phyloP scores from a whole-genome alignment of 2,329 filamentous ascomycete genomes.

The Epichloe glyceriae region DNA sequence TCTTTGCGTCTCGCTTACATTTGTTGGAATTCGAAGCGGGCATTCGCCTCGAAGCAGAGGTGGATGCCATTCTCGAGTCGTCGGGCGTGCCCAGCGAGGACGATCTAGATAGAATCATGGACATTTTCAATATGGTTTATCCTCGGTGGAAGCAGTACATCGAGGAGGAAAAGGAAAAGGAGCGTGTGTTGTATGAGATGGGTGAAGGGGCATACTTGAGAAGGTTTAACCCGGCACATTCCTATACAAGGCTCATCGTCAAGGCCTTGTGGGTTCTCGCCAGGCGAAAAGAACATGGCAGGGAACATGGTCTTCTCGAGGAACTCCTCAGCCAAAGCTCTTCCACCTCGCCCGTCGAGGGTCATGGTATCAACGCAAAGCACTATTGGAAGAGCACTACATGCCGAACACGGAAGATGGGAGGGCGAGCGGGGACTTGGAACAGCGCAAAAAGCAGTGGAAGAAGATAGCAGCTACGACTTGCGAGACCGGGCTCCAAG shows the following conservation, averaged over 20 bases:
- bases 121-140: constrained; percentile 61
- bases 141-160: constrained; percentile 68
- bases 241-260: constrained; percentile 86
- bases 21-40: constrained; percentile 84
- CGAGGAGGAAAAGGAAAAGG: constrained; percentile 62
- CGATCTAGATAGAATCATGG: constrained; percentile 53
- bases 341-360: constrained; percentile 80
- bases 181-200: constrained; percentile 62
- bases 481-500: constrained; percentile 77
- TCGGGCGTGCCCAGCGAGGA: constrained; percentile 55
- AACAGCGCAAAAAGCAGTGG: constrained; percentile 68
- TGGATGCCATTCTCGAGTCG: constrained; percentile 74
- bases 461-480: constrained; percentile 62
- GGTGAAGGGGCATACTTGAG: constrained; percentile 83
- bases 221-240: constrained; percentile 80
- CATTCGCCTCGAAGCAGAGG: constrained; percentile 64
- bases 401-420: constrained; percentile 52
- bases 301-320: constrained; percentile 60
- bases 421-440: constrained; percentile 22
- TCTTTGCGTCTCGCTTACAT: constrained; percentile 64
- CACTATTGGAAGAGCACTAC: constrained; percentile 88
- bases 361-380: constrained; percentile 92
- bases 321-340: constrained; percentile 68
- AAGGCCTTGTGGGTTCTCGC: constrained; percentile 72
- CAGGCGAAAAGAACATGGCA: constrained; percentile 65